Percentiles rank a stretch among this genome's conserved stretches.
These are phyloP conservation scores for Dictyostelium firmibasis DNA, from an alignment of 78 protist species.

Conservation along the genomic window DNA sequence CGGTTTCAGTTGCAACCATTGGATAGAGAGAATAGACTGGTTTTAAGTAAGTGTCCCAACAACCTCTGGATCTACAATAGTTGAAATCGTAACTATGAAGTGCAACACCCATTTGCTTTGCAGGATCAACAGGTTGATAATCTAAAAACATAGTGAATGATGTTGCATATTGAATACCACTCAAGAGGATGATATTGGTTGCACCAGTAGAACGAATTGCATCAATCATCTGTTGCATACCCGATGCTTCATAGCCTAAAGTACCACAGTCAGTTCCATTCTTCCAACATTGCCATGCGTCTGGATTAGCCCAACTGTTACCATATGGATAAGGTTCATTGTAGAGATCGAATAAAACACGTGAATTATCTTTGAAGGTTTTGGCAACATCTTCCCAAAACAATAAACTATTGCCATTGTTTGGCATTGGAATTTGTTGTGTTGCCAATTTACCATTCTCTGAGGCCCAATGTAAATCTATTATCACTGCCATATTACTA, in stretches of 20 bases:
- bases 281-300: slow-evolving; percentile 77
- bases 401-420: background rate
- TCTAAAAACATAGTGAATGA: slow-evolving; percentile 35
- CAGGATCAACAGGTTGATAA: slow-evolving; percentile 56
- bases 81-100: slow-evolving; percentile 59
- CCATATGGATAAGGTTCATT: slow-evolving; percentile 74
- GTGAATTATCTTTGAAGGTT: slow-evolving; percentile 10
- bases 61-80: slow-evolving; percentile 56
- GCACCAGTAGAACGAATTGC: slow-evolving; percentile 65
- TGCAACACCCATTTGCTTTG: slow-evolving; percentile 33
- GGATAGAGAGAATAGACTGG: slow-evolving; percentile 37
- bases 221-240: slow-evolving; percentile 60
- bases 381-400: slow-evolving; percentile 52
- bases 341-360: slow-evolving; percentile 51
- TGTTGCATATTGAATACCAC: slow-evolving; percentile 73
- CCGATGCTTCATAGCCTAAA: background rate
- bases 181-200: slow-evolving; percentile 12
- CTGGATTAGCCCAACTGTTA: slow-evolving; percentile 32
- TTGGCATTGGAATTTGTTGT: slow-evolving; percentile 71
- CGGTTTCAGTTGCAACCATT: slow-evolving; percentile 70
- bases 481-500: slow-evolving; percentile 46
- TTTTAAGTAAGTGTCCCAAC: slow-evolving; percentile 61
- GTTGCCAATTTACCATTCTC: slow-evolving; percentile 27
- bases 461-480: slow-evolving; percentile 69
- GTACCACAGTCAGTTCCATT: slow-evolving; percentile 39